Evolutionary conservation across 2,329 filamentous ascomycete genomes (phyloP), one percentile per base, ranked within the genome.

Genomic region (Ophiostoma ulmi): DNA sequence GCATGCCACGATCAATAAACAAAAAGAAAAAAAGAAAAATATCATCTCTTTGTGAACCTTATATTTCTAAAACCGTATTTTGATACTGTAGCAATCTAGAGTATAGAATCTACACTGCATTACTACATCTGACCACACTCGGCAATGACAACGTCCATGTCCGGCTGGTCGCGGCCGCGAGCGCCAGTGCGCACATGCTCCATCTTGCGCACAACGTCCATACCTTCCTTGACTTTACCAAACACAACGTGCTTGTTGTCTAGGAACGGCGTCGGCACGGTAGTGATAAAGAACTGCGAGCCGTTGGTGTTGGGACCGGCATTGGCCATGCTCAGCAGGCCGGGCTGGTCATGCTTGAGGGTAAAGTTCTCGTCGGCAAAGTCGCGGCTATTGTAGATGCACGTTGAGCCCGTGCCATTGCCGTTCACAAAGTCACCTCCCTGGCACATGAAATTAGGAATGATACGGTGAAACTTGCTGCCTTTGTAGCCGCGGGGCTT

Each of bases 271-370:
- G 94, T 95, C 5, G 91, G 85, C 1, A 91, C 91, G 0, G 92
- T 95, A 1, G 94, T 97, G 82, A 98, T 94, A 85, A 99, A 99
- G 84, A 99, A 99, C 78, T 98, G 95, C 72, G 89, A 93, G 52
- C 95, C 95, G 80, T 98, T 98, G 74, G 92, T 94, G 80, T 97
- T 91, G 70, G 92, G 91, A 0, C 94, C 94, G 38, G 91, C 91
- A 79, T 97, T 97, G 67, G 95, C 95, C 95, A 98, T 99, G 73
- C 91, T 94, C 65, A 99, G 83, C 69, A 98, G 82, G 3, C 94
- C 94, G 0, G 92, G 86, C 74, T 86, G 82, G 73, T 93, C 91
- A 80, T 98, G 94, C 79, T 90, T 91, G 66, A 93, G 78, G 17
- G 79, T 83, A 78, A 97, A 97, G 79, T 95, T 96, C 82, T 99